These are phyloP conservation scores for Cokeromyces recurvatus DNA, from an alignment of 371 early-diverging fungal genomes.

Conservation along the genomic window DNA sequence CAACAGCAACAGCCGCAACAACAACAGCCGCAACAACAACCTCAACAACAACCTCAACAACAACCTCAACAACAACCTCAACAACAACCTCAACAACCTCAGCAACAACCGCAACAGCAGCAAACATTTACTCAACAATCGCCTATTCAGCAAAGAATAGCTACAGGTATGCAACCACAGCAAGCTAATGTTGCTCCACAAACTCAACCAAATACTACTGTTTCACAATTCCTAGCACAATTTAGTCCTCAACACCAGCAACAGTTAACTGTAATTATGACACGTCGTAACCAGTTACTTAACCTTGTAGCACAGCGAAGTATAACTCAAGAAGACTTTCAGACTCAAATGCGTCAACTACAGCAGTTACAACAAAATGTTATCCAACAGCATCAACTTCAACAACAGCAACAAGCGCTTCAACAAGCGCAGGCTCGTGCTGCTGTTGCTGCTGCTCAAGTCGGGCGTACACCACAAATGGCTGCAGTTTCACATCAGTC, in stretches of 20 bases:
- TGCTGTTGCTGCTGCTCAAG: constrained; percentile 18
- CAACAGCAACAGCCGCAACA: no score
- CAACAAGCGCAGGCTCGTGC: constrained; percentile 20
- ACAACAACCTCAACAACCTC: constrained; percentile 4
- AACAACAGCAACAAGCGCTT: constrained; percentile 16
- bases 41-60: no score
- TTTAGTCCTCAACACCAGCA: constrained; percentile 39
- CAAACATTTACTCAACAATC: constrained; percentile 16
- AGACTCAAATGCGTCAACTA: constrained; percentile 21
- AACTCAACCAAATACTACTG: constrained; percentile 2
- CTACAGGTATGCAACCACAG: constrained; percentile 6
- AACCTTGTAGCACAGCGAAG: constrained; percentile 14
- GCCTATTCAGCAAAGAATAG: constrained; percentile 14
- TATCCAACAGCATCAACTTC: constrained; percentile 30
- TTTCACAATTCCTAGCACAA: constrained; percentile 26
- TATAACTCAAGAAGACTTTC: constrained; percentile 26
- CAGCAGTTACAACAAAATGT: constrained; percentile 28
- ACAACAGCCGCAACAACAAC: no score
- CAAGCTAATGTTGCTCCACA: neutral
- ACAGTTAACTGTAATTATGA: constrained; percentile 28
- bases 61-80: constrained; percentile 1
- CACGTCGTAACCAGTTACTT: constrained; percentile 38
- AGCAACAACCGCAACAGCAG: constrained; percentile 10
- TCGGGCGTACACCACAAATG: constrained; percentile 6
- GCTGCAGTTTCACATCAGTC: constrained; percentile 4